A percentile compares a stretch with the other conserved stretches of the same genome.
Evolutionary conservation across 306 rosid genomes (phyloP).

Genomic region (Argentina anserina): DNA sequence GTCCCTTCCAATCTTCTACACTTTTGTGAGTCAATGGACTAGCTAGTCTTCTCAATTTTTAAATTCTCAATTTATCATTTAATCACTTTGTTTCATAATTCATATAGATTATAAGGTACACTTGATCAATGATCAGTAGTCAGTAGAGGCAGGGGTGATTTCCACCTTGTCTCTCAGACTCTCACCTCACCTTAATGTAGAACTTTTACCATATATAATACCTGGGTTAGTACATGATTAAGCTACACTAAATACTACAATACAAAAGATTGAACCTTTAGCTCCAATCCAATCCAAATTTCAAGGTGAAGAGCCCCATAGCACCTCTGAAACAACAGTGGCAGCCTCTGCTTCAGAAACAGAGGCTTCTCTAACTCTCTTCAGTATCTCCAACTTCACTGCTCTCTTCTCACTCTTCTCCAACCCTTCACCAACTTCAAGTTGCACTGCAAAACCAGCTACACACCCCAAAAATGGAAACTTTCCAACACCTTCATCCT

Average conservation of each 20-base stretch:
- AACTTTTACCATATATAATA: background rate
- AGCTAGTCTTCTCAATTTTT: background rate
- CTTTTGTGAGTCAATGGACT: background rate
- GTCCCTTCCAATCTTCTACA: background rate
- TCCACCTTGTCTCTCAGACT: background rate
- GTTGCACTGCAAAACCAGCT: slow-evolving; percentile 45
- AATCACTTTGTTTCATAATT: background rate
- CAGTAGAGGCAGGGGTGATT: background rate
- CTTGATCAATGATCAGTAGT: background rate
- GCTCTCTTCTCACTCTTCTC: slow-evolving; percentile 43
- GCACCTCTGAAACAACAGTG: slow-evolving; percentile 41
- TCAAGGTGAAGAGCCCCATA: slow-evolving; percentile 67
- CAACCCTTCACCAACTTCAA: slow-evolving; percentile 63
- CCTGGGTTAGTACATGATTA: slow-evolving; percentile 6
- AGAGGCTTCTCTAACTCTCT: slow-evolving; percentile 45
- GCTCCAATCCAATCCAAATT: background rate
- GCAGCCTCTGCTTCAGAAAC: slow-evolving; percentile 52
- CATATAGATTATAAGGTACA: background rate
- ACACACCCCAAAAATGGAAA: slow-evolving; percentile 45
- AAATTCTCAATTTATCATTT: background rate
- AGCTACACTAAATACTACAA: background rate
- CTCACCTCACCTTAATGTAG: background rate
- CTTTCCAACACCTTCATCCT: background rate
- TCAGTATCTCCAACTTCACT: slow-evolving; percentile 44
- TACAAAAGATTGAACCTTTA: background rate